phyloP scores from a whole-genome alignment of 495 filamentous ascomycete species.

The Aspergillus asperescens region DNA sequence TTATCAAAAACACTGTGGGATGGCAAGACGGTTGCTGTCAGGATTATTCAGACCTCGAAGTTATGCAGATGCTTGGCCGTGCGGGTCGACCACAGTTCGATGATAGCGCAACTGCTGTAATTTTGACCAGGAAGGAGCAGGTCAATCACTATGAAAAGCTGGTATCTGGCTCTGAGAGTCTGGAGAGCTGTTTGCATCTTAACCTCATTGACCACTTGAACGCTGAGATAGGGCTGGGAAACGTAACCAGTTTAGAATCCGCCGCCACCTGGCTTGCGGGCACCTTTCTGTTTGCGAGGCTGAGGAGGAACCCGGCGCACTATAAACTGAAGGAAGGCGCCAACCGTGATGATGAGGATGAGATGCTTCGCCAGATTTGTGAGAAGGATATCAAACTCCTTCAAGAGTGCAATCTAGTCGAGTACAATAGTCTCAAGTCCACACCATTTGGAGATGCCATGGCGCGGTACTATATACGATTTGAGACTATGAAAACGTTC shows the following conservation, averaged over 20 bases:
- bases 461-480: constrained; percentile 89
- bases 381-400: constrained; percentile 70
- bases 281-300: constrained; percentile 81
- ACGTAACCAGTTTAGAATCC: constrained; percentile 61
- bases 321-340: constrained; percentile 67
- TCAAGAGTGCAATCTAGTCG: constrained; percentile 56
- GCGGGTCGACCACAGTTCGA: constrained; percentile 94
- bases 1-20: constrained; percentile 82
- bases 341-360: constrained; percentile 52
- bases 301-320: constrained; percentile 71
- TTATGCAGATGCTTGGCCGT: constrained; percentile 98
- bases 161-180: constrained; percentile 71
- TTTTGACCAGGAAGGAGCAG: constrained; percentile 71
- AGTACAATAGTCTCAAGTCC: constrained; percentile 48
- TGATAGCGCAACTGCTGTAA: constrained; percentile 74
- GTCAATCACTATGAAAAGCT: constrained; percentile 73
- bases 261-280: constrained; percentile 80
- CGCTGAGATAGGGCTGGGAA: constrained; percentile 84
- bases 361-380: constrained; percentile 73
- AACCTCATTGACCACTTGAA: constrained; percentile 92
- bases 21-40: constrained; percentile 60
- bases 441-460: constrained; percentile 84
- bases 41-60: constrained; percentile 86
- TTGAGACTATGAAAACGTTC: constrained; percentile 79
- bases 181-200: constrained; percentile 84